phyloP scores from a whole-genome alignment of 1,284 basidiomycete species.

The Heliocybe sulcata region DNA sequence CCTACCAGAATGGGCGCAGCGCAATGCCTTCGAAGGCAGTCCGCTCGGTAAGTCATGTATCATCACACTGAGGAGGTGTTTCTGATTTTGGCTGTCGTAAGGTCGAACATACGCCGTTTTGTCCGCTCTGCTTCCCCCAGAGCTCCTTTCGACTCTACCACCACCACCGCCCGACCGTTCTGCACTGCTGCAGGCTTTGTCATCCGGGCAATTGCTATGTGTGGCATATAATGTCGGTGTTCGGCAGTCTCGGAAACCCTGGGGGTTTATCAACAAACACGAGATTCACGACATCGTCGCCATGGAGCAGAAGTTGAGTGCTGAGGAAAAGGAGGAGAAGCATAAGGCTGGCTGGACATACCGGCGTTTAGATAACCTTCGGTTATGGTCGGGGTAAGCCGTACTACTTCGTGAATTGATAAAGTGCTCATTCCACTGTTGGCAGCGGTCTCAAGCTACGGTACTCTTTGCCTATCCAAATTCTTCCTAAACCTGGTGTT shows the following conservation, averaged over 20 bases:
- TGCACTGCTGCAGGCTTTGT: constrained; percentile 48
- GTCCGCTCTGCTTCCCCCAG: constrained; percentile 30
- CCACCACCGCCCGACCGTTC: constrained; percentile 26
- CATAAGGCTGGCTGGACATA: constrained; percentile 67
- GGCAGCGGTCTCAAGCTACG: constrained; percentile 73
- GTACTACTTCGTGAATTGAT: constrained; percentile 7
- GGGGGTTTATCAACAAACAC: constrained; percentile 79
- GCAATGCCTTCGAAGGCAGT: constrained; percentile 43
- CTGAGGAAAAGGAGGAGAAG: constrained; percentile 26
- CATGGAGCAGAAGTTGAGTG: constrained; percentile 40
- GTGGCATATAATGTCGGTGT: constrained; percentile 75
- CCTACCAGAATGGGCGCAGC: constrained; percentile 70
- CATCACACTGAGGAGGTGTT: background rate
- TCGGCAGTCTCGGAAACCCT: constrained; percentile 72
- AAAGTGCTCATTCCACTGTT: background rate
- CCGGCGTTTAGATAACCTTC: constrained; percentile 73
- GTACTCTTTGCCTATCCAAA: constrained; percentile 63
- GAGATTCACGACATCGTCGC: constrained; percentile 73
- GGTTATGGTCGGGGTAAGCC: constrained; percentile 75
- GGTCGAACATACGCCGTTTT: constrained; percentile 59
- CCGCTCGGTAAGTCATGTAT: constrained; percentile 41
- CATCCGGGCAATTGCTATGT: constrained; percentile 78
- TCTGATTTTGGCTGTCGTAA: constrained; percentile 17
- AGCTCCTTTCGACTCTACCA: constrained; percentile 38
- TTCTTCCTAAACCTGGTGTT: constrained; percentile 32